phyloP scores from a whole-genome alignment of 345 rosid genomes.

The Populus nigra region DNA sequence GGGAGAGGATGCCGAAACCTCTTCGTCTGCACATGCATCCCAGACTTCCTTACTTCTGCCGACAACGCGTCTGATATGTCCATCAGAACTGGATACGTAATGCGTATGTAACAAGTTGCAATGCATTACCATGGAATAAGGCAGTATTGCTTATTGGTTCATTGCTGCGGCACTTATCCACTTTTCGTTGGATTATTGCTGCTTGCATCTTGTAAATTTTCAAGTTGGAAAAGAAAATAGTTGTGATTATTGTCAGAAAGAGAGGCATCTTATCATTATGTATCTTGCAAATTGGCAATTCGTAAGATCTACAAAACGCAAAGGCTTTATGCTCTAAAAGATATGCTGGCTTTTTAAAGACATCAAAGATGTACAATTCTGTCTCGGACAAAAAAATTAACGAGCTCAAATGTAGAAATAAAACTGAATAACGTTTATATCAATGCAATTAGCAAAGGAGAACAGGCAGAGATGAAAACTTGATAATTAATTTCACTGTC shows the following conservation, averaged over 20 bases:
- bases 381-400: no score
- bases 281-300: background rate
- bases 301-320: background rate
- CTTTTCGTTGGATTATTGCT: background rate
- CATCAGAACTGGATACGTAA: background rate
- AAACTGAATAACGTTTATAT: background rate
- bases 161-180: background rate
- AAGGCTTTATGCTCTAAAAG: no score
- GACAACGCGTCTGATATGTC: background rate
- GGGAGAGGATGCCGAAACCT: slow-evolving; percentile 30
- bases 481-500: background rate
- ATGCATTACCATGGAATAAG: background rate
- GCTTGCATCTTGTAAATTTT: background rate
- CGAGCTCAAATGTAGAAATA: background rate
- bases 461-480: background rate
- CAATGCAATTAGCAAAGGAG: background rate
- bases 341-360: no score
- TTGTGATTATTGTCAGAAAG: background rate
- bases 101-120: background rate
- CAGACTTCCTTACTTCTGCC: slow-evolving; percentile 28
- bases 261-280: background rate
- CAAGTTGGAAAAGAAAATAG: background rate
- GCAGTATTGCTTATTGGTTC: background rate
- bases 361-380: no score
- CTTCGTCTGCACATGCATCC: slow-evolving; percentile 16